Evolutionary conservation across 2,329 filamentous ascomycete genomes (phyloP).

Genomic region (Emmonsia crescens): DNA sequence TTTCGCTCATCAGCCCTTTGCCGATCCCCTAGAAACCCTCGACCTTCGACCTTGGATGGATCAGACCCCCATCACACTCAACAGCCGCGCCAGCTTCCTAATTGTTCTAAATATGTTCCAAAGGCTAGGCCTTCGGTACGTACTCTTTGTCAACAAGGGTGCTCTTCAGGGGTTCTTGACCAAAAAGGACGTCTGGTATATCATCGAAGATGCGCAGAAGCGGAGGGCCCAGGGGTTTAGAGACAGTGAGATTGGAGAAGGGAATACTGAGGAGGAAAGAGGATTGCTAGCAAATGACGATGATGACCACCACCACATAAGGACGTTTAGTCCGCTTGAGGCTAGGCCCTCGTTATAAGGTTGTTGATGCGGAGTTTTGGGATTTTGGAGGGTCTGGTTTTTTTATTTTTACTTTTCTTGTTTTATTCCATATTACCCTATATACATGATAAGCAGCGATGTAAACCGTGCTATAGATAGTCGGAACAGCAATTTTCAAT

Average conservation of each 20-base stretch:
- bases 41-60: conserved; percentile 98
- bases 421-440: neutral
- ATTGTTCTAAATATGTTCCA: conserved; percentile 91
- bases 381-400: neutral
- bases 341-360: conserved; percentile 7
- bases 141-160: conserved; percentile 76
- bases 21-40: conserved; percentile 64
- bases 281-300: conserved; percentile 27
- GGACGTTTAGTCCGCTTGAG: conserved; percentile 7
- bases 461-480: neutral
- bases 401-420: neutral
- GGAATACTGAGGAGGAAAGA: conserved; percentile 23
- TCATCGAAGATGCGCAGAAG: conserved; percentile 65
- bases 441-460: neutral
- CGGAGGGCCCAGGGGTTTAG: conserved; percentile 21
- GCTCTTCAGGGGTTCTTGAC: conserved; percentile 75
- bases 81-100: conserved; percentile 62
- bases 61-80: conserved; percentile 87
- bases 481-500: neutral
- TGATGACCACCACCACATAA: conserved; percentile 1
- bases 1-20: conserved; percentile 73
- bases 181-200: conserved; percentile 95
- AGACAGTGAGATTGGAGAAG: conserved; percentile 19
- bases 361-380: neutral
- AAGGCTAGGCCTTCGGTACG: conserved; percentile 80